These are phyloP conservation scores for Zymoseptoria tritici DNA, from an alignment of 2,329 filamentous ascomycete species.

Conservation along the genomic window DNA sequence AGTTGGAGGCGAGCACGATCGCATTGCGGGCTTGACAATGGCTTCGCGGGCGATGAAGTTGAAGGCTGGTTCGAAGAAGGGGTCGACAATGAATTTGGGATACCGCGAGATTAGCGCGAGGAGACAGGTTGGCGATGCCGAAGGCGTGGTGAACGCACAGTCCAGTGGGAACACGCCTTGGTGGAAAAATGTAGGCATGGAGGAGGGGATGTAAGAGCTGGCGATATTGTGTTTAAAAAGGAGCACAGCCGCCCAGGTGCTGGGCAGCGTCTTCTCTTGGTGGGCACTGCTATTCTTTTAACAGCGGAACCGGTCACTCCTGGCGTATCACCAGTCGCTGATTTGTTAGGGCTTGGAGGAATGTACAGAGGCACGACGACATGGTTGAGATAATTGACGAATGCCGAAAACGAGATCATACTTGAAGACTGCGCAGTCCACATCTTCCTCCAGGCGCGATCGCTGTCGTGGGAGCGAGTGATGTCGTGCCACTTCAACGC, in stretches of 20 bases:
- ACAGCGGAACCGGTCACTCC: background rate
- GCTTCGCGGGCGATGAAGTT: conserved; percentile 53
- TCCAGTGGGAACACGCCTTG: conserved; percentile 25
- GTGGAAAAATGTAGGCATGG: conserved; percentile 45
- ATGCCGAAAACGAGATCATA: background rate
- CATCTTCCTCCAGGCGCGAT: background rate
- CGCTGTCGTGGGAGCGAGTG: background rate
- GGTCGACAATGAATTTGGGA: conserved; percentile 34
- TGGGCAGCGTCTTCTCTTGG: background rate
- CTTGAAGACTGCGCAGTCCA: background rate
- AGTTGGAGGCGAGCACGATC: conserved; percentile 26
- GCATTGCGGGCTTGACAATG: conserved; percentile 40
- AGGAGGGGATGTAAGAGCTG: conserved; percentile 36
- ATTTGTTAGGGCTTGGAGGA: background rate
- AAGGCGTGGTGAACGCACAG: conserved; percentile 61
- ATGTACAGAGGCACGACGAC: background rate
- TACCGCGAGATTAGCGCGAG: conserved; percentile 67
- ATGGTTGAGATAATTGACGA: background rate
- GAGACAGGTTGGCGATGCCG: conserved; percentile 83
- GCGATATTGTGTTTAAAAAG: background rate
- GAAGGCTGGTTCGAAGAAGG: conserved; percentile 45
- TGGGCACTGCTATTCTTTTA: background rate
- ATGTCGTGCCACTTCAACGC: background rate
- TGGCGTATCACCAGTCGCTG: background rate
- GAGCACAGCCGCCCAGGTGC: background rate